These are phyloP conservation scores for Coniella vitis DNA, from an alignment of 2,329 filamentous ascomycete genomes.

Conservation along the genomic window DNA sequence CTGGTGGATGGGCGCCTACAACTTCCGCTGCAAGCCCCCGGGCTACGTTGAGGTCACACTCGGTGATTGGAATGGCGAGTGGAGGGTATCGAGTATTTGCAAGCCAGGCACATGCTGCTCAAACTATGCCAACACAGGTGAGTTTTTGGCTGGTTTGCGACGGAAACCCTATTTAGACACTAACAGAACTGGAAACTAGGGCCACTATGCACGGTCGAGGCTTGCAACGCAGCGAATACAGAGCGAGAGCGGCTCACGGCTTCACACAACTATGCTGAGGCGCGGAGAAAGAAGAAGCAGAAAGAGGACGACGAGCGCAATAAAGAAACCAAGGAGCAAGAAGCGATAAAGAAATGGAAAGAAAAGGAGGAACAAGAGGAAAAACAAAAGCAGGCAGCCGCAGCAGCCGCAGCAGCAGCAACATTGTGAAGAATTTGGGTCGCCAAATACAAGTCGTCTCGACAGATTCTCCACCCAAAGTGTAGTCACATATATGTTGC, in stretches of 20 bases:
- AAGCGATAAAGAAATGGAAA: slow-evolving; percentile 8
- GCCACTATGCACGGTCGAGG: slow-evolving; percentile 10
- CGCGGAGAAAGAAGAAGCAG: not conserved
- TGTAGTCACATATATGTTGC: too few relatives aligned
- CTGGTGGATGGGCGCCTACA: slow-evolving; percentile 10
- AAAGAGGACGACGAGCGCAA: not conserved
- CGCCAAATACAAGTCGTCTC: too few relatives aligned
- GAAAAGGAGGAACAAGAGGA: not conserved
- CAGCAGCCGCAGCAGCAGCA: slow-evolving; percentile 35
- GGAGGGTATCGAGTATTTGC: slow-evolving; percentile 13
- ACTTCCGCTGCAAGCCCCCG: slow-evolving; percentile 12
- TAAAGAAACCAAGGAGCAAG: not conserved
- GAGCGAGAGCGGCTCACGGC: slow-evolving; percentile 6
- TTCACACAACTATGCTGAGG: not conserved
- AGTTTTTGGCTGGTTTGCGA: not conserved
- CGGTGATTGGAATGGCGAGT: slow-evolving; percentile 8
- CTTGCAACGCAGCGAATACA: slow-evolving; percentile 5
- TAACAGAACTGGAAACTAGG: not conserved
- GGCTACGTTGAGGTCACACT: slow-evolving; percentile 4
- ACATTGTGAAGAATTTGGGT: slow-evolving; percentile 35
- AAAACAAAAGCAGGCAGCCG: slow-evolving; percentile 20
- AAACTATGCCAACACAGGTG: slow-evolving; percentile 7
- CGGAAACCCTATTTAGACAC: too few relatives aligned
- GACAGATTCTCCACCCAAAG: too few relatives aligned
- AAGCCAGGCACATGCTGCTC: slow-evolving; percentile 12